phyloP scores from a whole-genome alignment of 176 grass and related monocot species.

The Phyllostachys edulis region DNA sequence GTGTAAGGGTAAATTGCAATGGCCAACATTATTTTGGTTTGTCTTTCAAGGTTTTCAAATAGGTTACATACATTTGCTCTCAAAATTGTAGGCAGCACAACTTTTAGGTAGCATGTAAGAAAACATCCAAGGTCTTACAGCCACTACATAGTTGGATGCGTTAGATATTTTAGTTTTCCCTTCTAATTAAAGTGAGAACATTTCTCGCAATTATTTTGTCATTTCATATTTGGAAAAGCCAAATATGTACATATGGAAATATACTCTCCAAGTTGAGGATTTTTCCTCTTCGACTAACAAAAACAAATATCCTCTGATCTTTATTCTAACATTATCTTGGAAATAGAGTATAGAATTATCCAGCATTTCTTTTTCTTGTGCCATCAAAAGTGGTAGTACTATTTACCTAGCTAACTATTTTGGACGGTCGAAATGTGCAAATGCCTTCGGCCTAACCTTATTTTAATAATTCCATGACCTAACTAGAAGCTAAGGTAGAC shows the following conservation, averaged over 20 bases:
- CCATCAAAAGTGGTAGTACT: slow-evolving; percentile 17
- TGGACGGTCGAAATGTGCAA: slow-evolving; percentile 27
- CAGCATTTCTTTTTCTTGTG: not conserved
- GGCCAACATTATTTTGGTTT: too few relatives aligned
- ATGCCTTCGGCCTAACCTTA: slow-evolving; percentile 44
- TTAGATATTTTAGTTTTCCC: not conserved
- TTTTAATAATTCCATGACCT: slow-evolving; percentile 2
- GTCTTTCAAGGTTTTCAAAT: too few relatives aligned
- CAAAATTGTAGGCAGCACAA: not conserved
- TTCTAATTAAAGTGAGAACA: not conserved
- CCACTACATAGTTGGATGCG: not conserved
- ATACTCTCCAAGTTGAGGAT: not conserved
- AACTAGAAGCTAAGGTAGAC: not conserved
- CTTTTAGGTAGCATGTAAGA: not conserved
- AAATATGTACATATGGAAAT: not conserved
- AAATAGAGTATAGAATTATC: not conserved
- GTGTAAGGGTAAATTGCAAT: too few relatives aligned
- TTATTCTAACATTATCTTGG: not conserved
- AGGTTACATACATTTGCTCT: not conserved
- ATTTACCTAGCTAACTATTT: slow-evolving; percentile 17
- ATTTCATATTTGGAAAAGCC: not conserved
- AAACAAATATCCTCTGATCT: not conserved
- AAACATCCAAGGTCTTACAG: not conserved
- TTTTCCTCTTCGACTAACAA: not conserved
- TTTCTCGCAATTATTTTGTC: not conserved